Conservation (phyloP, 495 filamentous ascomycete genomes). For the Aspergillus biplanus region DNA sequence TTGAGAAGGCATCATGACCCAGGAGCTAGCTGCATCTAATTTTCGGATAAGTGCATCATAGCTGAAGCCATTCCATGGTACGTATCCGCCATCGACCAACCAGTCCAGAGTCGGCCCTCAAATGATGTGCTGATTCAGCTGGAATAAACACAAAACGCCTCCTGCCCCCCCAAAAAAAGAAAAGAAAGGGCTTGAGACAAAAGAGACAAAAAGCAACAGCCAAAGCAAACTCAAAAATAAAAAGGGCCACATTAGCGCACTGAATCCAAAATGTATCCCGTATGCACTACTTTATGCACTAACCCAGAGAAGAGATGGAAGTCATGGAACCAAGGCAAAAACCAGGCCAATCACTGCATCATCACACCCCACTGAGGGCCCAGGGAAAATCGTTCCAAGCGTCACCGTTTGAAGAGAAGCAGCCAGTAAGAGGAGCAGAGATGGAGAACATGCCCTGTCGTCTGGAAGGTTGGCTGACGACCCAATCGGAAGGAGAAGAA, state of each 20-base stretch:
- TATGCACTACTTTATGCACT: constrained; percentile 16
- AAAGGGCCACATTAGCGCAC: constrained; percentile 10
- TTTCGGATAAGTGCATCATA: constrained; percentile 25
- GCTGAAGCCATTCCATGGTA: constrained; percentile 19
- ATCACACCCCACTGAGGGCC: constrained; percentile 29
- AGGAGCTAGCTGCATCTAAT: constrained; percentile 16
- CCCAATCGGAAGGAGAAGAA: constrained; percentile 28
- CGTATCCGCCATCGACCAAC: constrained; percentile 3
- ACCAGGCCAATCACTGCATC: constrained; percentile 19
- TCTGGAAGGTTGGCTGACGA: constrained; percentile 24
- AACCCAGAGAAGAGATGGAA: constrained; percentile 16
- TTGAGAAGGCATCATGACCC: constrained; percentile 3
- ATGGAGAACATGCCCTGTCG: constrained; percentile 26
- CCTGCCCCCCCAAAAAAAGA: neutral
- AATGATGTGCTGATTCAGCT: neutral
- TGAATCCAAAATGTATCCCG: neutral
- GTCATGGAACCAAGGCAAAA: constrained; percentile 19
- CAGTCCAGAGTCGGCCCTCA: neutral
- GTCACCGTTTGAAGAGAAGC: constrained; percentile 37
- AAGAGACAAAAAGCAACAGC: constrained; percentile 12
- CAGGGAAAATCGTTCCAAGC: constrained; percentile 42
- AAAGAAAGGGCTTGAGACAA: constrained; percentile 3
- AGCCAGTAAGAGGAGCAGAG: constrained; percentile 18
- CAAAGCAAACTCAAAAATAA: constrained; percentile 13
- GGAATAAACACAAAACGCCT: neutral